A percentile compares a stretch with the other conserved stretches of the same genome.
phyloP scores from a whole-genome alignment of 1,139 yeast species.

The Saccharomyces hybrid region DNA sequence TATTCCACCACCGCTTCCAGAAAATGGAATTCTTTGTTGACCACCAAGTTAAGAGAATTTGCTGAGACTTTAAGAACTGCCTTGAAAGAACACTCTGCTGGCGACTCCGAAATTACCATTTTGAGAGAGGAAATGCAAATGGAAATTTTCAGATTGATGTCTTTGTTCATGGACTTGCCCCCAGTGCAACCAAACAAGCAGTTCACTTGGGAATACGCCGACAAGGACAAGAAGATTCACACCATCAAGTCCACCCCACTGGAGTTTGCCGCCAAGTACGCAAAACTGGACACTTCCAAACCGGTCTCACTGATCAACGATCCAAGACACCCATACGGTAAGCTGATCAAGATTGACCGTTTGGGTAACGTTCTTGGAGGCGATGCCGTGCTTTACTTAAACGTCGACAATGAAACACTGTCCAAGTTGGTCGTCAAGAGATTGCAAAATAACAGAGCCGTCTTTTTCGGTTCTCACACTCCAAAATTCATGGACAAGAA shows the following conservation, averaged over 20 bases:
- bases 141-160: conserved; percentile 54
- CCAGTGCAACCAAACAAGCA: conserved; percentile 57
- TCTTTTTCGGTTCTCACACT: conserved; percentile 80
- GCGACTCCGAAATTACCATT: conserved; percentile 29
- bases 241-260: conserved; percentile 51
- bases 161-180: conserved; percentile 67
- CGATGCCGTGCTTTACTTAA: conserved; percentile 60
- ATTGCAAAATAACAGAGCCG: conserved; percentile 64
- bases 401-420: conserved; percentile 51
- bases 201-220: conserved; percentile 66
- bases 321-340: conserved; percentile 63
- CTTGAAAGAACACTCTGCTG: conserved; percentile 42
- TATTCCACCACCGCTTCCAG: conserved; percentile 54
- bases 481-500: conserved; percentile 56
- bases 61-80: conserved; percentile 58
- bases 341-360: conserved; percentile 60
- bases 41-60: conserved; percentile 65
- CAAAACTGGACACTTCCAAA: conserved; percentile 43
- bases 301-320: conserved; percentile 68
- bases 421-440: conserved; percentile 57
- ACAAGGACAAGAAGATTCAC: conserved; percentile 60
- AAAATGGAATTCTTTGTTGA: conserved; percentile 52
- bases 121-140: conserved; percentile 47
- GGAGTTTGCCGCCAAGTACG: conserved; percentile 50
- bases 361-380: conserved; percentile 67